phyloP scores from a whole-genome alignment of 768 basidiomycete species.

The Myochromella boudieri region DNA sequence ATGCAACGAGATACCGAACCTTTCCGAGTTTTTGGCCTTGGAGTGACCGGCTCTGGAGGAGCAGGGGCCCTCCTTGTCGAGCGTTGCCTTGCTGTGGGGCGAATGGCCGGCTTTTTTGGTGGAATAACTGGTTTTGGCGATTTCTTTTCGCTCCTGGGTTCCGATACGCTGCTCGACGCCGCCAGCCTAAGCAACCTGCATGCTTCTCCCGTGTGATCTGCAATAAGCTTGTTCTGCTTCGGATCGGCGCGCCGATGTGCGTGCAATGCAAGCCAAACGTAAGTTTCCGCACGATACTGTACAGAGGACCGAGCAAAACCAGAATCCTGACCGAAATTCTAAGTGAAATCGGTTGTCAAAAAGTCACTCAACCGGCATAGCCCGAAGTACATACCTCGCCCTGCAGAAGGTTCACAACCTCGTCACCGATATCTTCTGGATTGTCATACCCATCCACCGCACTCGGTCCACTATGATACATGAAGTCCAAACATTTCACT shows the following conservation, averaged over 20 bases:
- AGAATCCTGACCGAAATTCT: slow-evolving; percentile 37
- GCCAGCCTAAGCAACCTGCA: slow-evolving; percentile 46
- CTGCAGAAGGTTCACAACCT: slow-evolving; percentile 41
- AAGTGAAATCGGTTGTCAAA: not conserved
- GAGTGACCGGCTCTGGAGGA: slow-evolving; percentile 39
- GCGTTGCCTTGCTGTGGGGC: slow-evolving; percentile 12
- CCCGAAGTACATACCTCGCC: slow-evolving; percentile 35
- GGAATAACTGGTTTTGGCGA: slow-evolving; percentile 23
- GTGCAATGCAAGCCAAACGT: slow-evolving; percentile 73
- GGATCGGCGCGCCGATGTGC: slow-evolving; percentile 54
- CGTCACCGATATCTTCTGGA: slow-evolving; percentile 36
- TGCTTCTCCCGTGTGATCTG: slow-evolving; percentile 53
- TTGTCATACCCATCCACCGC: slow-evolving; percentile 24
- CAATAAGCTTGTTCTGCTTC: slow-evolving; percentile 44
- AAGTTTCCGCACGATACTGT: slow-evolving; percentile 54
- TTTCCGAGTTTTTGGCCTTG: slow-evolving; percentile 40
- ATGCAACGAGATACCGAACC: slow-evolving; percentile 21
- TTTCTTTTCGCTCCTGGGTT: slow-evolving; percentile 23
- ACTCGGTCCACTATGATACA: slow-evolving; percentile 36
- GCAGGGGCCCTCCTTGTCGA: slow-evolving; percentile 15
- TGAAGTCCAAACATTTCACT: slow-evolving; percentile 52
- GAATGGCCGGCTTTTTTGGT: slow-evolving; percentile 15
- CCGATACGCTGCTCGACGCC: slow-evolving; percentile 24
- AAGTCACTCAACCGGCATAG: not conserved
- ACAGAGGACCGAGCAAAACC: slow-evolving; percentile 29